These are phyloP conservation scores for Casuarina glauca DNA, from an alignment of 306 rosid genomes.

Conservation along the genomic window DNA sequence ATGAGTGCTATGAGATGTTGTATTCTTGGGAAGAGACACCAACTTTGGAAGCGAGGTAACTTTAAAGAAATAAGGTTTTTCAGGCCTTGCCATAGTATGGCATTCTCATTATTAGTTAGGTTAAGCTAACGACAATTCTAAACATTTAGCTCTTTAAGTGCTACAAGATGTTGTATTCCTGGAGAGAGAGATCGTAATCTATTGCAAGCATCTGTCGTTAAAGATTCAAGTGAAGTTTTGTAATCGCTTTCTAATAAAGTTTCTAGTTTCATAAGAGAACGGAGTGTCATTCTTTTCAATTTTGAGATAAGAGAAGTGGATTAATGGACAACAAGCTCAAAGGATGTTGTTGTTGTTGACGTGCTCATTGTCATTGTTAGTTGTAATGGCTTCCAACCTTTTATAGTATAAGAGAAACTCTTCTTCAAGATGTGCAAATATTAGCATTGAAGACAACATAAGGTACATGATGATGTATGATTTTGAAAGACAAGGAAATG, in stretches of 20 bases:
- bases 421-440: not conserved
- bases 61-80: not conserved
- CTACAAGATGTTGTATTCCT: constrained; percentile 9
- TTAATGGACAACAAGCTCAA: not conserved
- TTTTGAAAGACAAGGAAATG: not conserved
- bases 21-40: not conserved
- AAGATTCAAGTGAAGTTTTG: not conserved
- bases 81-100: not conserved
- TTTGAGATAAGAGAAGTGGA: not conserved
- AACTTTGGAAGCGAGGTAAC: not conserved
- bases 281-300: not conserved
- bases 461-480: accelerated
- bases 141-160: not conserved
- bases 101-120: constrained; percentile 1
- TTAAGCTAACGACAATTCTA: not conserved
- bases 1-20: too few relatives aligned
- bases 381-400: not conserved
- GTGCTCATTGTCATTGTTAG: not conserved
- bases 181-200: not conserved
- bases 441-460: not conserved
- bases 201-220: not conserved
- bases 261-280: not conserved
- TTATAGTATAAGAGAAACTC: accelerated
- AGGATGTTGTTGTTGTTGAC: not conserved
- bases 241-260: not conserved